Conservation (phyloP, 1,284 basidiomycete species). For the Moniliella sp. region DNA sequence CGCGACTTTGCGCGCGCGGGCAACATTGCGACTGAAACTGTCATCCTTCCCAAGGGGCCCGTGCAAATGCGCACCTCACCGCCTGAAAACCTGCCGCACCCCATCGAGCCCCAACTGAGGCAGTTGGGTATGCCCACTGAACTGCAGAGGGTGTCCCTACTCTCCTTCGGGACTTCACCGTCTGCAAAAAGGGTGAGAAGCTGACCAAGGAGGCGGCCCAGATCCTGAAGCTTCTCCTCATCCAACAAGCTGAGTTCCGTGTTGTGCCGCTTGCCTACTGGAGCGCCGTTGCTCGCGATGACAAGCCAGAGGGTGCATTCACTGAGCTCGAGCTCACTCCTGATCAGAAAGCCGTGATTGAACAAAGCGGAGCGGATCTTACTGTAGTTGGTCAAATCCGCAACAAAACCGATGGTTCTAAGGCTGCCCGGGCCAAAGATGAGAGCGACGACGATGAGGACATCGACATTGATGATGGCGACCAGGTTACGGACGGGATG, state of each 20-base stretch:
- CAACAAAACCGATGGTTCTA: no score
- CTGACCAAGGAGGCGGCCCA: conserved; percentile 46
- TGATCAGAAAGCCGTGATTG: no score
- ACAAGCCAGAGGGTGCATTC: no score
- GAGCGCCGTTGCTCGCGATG: conserved; percentile 36
- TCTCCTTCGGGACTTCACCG: conserved; percentile 48
- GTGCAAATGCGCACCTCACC: conserved; percentile 17
- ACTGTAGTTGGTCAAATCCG: no score
- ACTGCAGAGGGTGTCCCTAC: conserved; percentile 73
- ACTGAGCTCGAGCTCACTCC: no score
- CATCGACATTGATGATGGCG: conserved; percentile 9
- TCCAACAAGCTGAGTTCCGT: conserved; percentile 26
- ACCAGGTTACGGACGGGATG: conserved; percentile 14
- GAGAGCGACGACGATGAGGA: no score
- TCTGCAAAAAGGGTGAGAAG: conserved; percentile 63
- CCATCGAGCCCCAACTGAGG: conserved; percentile 82
- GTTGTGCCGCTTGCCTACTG: conserved; percentile 27
- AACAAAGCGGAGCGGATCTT: no score
- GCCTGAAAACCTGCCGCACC: conserved; percentile 63
- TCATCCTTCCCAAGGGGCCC: no score
- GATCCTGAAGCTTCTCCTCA: conserved; percentile 28
- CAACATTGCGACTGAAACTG: conserved; percentile 51
- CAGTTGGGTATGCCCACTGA: conserved; percentile 68
- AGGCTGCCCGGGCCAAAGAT: no score
- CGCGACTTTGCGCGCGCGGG: conserved; percentile 79